Evolutionary conservation across 2,329 filamentous ascomycete species (phyloP), one percentile per base, ranked within the genome.

Genomic region (Fusarium sp.): DNA sequence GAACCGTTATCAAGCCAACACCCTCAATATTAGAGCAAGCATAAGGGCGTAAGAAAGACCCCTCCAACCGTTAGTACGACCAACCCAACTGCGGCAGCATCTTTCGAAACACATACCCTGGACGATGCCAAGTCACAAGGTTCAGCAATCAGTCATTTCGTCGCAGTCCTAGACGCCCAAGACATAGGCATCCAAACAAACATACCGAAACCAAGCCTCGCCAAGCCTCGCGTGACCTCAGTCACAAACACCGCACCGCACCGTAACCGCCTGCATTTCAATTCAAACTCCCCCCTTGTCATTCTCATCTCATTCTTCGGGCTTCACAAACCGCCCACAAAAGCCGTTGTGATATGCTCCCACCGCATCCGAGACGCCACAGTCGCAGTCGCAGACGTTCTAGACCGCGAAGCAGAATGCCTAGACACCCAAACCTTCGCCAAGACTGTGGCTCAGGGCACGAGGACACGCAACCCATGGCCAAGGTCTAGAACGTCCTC

Each of bases 401-500:
- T 70, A 64, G 67, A 68, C 67, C 67, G 23, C 35, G 35, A 37
- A 44, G 20, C 37, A 39, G 39, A 35, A n/a, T n/a, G 16, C 33
- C 33, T 16, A 35, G 7, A n/a, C 16, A 33, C 33, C n/a, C 33
- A 35, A 35, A 15, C 16, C 33, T n/a, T 18, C 9, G 44, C 43
- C 43, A 48, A 67, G 62, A 49, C 21, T 69, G 70, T 73, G 70
- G 70, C 70, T 73, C 62, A 59, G 62, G 59, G 59, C 70, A 73
- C 68, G 70, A 65, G 68, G 65, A 66, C 68, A 60, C 49, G 47
- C 57, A 58, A 35, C 59, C 35, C 35, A 16, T 41, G 35, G 29
- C 35, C 24, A 28, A 9, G 55, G 62, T 41, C 62, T 63, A 63
- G 64, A 71, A 48, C 57, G 55, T 33, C n/a, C 37, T n/a, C 37